phyloP scores from a whole-genome alignment of 2,329 filamentous ascomycete genomes.

The Cytospora piceae region DNA sequence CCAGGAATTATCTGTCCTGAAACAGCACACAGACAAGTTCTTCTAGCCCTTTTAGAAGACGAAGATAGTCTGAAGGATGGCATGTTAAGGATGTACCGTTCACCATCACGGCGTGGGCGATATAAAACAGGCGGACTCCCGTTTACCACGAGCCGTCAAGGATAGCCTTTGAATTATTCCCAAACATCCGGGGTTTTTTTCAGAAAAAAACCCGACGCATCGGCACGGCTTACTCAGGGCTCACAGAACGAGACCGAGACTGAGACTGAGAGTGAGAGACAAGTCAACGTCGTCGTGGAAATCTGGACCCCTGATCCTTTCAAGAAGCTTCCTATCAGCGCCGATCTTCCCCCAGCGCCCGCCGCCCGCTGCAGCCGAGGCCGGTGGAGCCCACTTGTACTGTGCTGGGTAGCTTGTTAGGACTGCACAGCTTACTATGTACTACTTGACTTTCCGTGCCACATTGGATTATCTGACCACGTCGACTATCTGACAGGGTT shows the following conservation, averaged over 20 bases:
- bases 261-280: too few relatives aligned
- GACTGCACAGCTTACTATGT: conserved; percentile 7
- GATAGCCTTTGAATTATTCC: too few relatives aligned
- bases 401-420: background rate
- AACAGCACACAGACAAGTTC: too few relatives aligned
- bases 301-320: conserved; percentile 12
- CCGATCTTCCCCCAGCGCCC: conserved; percentile 10
- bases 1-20: too few relatives aligned
- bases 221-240: background rate
- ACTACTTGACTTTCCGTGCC: background rate
- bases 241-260: too few relatives aligned
- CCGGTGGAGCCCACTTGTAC: conserved; percentile 15
- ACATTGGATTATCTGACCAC: background rate
- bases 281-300: background rate
- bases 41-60: too few relatives aligned
- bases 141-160: too few relatives aligned
- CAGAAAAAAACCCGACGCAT: background rate
- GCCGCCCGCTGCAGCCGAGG: conserved; percentile 16
- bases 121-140: too few relatives aligned
- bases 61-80: too few relatives aligned
- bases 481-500: background rate
- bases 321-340: conserved; percentile 5
- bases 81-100: too few relatives aligned
- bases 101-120: too few relatives aligned
- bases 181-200: too few relatives aligned